Evolutionary conservation across 2,329 filamentous ascomycete genomes (phyloP).

Genomic region (Bipolaris sorokiniana): DNA sequence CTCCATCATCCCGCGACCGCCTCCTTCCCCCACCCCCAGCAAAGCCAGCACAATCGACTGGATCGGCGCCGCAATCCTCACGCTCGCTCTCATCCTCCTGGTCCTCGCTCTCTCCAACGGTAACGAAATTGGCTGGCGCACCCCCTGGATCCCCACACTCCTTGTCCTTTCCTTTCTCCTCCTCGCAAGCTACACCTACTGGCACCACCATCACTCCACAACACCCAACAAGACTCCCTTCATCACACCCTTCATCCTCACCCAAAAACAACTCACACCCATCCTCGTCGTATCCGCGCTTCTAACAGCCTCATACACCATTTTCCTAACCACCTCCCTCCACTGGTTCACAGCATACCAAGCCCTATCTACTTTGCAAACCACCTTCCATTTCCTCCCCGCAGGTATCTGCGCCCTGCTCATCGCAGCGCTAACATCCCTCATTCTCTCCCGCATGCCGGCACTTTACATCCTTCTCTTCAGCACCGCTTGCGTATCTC

Average conservation of each 20-base stretch:
- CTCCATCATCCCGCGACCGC: conserved; percentile 65
- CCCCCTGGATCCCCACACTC: conserved; percentile 65
- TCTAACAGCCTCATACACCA: too few relatives aligned
- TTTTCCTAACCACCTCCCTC: too few relatives aligned
- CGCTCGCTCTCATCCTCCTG: conserved; percentile 65
- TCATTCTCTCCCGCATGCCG: conserved; percentile 56
- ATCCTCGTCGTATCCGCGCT: too few relatives aligned
- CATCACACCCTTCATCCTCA: conserved; percentile 71
- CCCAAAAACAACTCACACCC: conserved; percentile 59
- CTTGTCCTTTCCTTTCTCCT: conserved; percentile 65
- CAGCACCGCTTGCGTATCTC: conserved; percentile 62
- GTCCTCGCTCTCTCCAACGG: conserved; percentile 72
- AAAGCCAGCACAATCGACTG: conserved; percentile 65
- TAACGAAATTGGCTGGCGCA: conserved; percentile 71
- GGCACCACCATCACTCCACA: conserved; percentile 66
- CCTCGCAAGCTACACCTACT: conserved; percentile 63
- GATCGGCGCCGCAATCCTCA: conserved; percentile 69
- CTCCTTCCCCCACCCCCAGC: conserved; percentile 35
- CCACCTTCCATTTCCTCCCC: conserved; percentile 64
- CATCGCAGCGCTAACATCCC: conserved; percentile 60
- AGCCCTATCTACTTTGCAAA: too few relatives aligned
- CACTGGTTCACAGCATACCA: too few relatives aligned
- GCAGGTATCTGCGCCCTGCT: conserved; percentile 66
- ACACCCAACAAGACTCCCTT: conserved; percentile 60
- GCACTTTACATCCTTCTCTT: conserved; percentile 64